phyloP scores from a whole-genome alignment of 2,329 filamentous ascomycete genomes.

The Cercospora sp. region DNA sequence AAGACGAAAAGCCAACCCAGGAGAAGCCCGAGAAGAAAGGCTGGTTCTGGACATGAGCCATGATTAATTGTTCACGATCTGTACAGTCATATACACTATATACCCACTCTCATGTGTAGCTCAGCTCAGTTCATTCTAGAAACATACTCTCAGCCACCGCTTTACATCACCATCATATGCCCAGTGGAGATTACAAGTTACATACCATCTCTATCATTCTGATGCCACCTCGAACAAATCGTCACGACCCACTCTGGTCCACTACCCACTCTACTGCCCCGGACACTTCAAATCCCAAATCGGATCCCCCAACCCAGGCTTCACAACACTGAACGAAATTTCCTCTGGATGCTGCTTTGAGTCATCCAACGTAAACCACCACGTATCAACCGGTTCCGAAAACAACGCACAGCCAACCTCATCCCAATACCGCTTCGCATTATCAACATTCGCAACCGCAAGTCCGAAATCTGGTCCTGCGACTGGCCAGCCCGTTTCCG shows the following conservation, averaged over 20 bases:
- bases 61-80: neutral
- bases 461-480: constrained; percentile 63
- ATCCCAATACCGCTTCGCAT: constrained; percentile 79
- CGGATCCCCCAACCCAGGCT: constrained; percentile 42
- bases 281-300: constrained; percentile 23
- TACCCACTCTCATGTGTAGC: neutral
- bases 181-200: neutral
- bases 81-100: neutral
- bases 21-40: constrained; percentile 28
- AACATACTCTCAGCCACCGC: neutral
- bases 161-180: neutral
- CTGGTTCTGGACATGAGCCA: constrained; percentile 42
- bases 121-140: neutral
- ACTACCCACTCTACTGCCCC: neutral
- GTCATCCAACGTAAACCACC: constrained; percentile 57
- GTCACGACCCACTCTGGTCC: neutral
- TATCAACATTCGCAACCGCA: constrained; percentile 63
- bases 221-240: neutral
- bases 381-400: constrained; percentile 57
- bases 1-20: constrained; percentile 1
- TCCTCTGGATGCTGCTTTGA: neutral
- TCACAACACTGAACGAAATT: constrained; percentile 26
- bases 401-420: constrained; percentile 72
- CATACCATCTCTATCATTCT: neutral
- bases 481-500: constrained; percentile 84